Base-by-base conservation (phyloP, 257 asterid species). In the Fraxinus quadrangulata region DNA sequence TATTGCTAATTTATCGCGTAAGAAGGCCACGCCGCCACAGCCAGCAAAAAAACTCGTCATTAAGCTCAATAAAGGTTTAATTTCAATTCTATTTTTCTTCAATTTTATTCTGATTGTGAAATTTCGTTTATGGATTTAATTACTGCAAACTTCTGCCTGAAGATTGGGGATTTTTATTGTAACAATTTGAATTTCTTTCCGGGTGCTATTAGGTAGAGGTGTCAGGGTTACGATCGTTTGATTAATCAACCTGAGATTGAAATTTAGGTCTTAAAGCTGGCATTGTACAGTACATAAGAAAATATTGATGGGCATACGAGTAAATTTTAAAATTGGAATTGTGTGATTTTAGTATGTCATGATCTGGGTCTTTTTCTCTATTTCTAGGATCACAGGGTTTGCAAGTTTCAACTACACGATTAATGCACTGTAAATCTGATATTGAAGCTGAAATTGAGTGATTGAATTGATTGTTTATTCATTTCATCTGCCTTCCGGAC, bases 41-140 rank as follows among this genome's bases (percentile, higher is more conserved):
- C 75, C 75, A 24, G 76, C 79, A n/a, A 80, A 80, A 51, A 80
- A 80, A 67, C 83, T 80, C 63, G 73, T 80, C 36, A 80, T 80
- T 70, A 80, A 80, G 76, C 76, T 75, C 54, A 36, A 68, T n/a
- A 80, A 80, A 80, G 83, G 83, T 80, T 51, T n/a, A n/a, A 51
- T 75, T 68, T 21, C 42, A 5, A 9, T 17, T 31, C 14, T 54
- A 19, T 49, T 19, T 61, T 0, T 51, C 24, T 51, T 17, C 63
- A 51, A 17, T 19, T 51, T 45, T 45, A 24, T 51, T 51, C 21
- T 51, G 9, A 24, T 13, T 47, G 7, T 67, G n/a, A 51, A 16
- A 19, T 17, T 24, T 67, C 12, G 23, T 51, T 42, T 0, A 16
- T 37, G 4, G 31, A n/a, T 31, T 59, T 11, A 1, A 24, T 16